These are phyloP conservation scores for Apiotrichum mycotoxinovorans DNA, from an alignment of 1,284 basidiomycete genomes.

Conservation along the genomic window DNA sequence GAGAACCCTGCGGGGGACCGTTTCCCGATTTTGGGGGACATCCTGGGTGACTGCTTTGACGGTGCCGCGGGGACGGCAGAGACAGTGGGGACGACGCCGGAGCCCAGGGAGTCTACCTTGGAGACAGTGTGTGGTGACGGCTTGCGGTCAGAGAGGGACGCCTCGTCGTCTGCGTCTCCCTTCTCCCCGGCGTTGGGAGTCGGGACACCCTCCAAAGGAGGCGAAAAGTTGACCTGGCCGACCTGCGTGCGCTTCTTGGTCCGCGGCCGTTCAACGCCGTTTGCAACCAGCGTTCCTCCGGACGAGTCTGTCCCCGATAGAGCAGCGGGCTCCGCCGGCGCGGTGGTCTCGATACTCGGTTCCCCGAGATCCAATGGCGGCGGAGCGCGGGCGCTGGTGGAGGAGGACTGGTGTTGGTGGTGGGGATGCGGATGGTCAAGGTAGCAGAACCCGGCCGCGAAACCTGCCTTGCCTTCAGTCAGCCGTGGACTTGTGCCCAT, in stretches of 20 bases:
- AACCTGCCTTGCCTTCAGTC: constrained; percentile 1
- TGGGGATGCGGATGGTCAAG: not conserved
- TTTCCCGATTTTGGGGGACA: not conserved
- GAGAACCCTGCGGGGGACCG: constrained; percentile 2
- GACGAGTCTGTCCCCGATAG: not conserved
- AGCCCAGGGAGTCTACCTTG: too few relatives aligned
- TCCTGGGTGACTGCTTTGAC: not conserved
- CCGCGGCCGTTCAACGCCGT: not conserved
- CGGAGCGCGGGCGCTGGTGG: constrained; percentile 11
- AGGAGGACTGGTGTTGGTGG: not conserved
- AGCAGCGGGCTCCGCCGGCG: not conserved
- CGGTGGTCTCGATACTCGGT: constrained; percentile 4
- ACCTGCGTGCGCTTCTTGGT: not conserved
- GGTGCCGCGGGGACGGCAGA: too few relatives aligned
- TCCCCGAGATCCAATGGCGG: constrained; percentile 45
- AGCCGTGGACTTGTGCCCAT: constrained; percentile 29
- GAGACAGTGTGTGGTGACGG: not conserved
- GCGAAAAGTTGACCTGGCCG: constrained; percentile 13
- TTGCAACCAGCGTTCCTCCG: not conserved
- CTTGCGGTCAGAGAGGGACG: not conserved
- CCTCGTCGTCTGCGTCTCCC: not conserved
- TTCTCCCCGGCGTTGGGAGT: not conserved
- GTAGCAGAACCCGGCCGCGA: not conserved
- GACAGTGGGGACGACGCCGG: not conserved
- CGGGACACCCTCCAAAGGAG: constrained; percentile 6